A percentile compares a stretch with the other conserved stretches of the same genome.
phyloP scores from a whole-genome alignment of 75 land plant genomes.

The Pseudotsuga menziesii region DNA sequence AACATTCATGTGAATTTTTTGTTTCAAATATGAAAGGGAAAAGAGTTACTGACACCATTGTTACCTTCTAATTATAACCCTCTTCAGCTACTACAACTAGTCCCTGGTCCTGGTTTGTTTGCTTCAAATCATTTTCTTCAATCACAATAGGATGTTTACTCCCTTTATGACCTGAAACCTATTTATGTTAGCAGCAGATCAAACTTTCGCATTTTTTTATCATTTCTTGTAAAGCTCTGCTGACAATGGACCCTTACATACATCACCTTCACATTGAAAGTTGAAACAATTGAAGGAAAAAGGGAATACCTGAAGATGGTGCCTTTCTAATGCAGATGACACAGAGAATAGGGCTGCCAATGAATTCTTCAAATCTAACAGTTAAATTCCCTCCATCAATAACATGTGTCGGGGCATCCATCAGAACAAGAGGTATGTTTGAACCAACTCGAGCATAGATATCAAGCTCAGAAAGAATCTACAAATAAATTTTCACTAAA shows the following conservation, averaged over 20 bases:
- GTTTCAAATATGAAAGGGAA: conserved; percentile 14
- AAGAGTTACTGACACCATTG: background rate
- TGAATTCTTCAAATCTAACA: conserved; percentile 47
- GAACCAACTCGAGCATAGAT: conserved; percentile 72
- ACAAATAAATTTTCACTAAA: conserved; percentile 5
- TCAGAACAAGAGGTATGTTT: conserved; percentile 53
- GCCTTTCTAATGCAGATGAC: conserved; percentile 53
- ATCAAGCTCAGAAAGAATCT: conserved; percentile 57
- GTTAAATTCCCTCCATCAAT: conserved; percentile 25
- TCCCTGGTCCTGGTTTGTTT: background rate
- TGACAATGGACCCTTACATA: background rate
- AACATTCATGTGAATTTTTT: background rate
- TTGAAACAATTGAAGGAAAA: background rate
- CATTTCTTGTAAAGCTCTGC: background rate
- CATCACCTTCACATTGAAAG: background rate
- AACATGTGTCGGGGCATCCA: conserved; percentile 28
- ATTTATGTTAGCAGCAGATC: background rate
- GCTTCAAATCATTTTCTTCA: background rate
- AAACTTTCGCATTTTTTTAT: background rate
- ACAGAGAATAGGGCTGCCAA: conserved; percentile 56
- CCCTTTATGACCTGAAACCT: background rate
- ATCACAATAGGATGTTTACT: background rate
- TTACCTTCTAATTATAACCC: conserved; percentile 1
- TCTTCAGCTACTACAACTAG: background rate
- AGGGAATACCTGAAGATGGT: conserved; percentile 24